Evolutionary conservation across 2,329 filamentous ascomycete genomes (phyloP), one percentile per base, ranked within the genome.

Genomic region (Dendryphion nanum): DNA sequence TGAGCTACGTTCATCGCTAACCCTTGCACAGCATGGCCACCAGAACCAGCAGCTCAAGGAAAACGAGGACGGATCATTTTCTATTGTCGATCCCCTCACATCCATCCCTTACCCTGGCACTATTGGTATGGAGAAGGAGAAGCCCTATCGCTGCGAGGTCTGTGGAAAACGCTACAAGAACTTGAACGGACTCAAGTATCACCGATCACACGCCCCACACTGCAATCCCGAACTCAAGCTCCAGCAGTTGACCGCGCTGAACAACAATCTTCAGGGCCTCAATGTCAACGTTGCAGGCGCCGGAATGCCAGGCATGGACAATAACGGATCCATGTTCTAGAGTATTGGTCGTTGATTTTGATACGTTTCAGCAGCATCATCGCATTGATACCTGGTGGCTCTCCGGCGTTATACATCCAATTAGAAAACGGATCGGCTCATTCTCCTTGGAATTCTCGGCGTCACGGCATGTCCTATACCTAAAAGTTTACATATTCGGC

Each of bases 101-200:
- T 93, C 87, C 18, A 81, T 89, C 1, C 93, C 93, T 0, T 98
- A 97, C 50, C 93, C 93, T 0, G 93, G 93, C 20, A 97, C 93
- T 1, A 75, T 95, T 23, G 93, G 93, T n/a, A 98, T 98, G 93
- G 93, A 98, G 71, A 98, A 97, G 67, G 91, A 97, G 73, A 98
- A 98, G 73, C 93, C 93, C 3, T 97, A 97, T 66, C 90, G 90
- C 61, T 98, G 93, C 67, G 90, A 97, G 50, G 85, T 89, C 8
- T 98, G 93, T 63, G 90, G 91, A 57, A 98, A 98, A 74, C 86
- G 93, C 36, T 98, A 98, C 73, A 98, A 98, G 82, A 98, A 98
- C 62, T 69, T 98, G 44, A 98, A 98, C 68, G 93, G 93, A 5
- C 79, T 98, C 46, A 98, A 98, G 81, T 98, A 98, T 63, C 82